Base-by-base conservation (phyloP, 148 eudicot genomes). In the Heliamphora exappendiculata region DNA sequence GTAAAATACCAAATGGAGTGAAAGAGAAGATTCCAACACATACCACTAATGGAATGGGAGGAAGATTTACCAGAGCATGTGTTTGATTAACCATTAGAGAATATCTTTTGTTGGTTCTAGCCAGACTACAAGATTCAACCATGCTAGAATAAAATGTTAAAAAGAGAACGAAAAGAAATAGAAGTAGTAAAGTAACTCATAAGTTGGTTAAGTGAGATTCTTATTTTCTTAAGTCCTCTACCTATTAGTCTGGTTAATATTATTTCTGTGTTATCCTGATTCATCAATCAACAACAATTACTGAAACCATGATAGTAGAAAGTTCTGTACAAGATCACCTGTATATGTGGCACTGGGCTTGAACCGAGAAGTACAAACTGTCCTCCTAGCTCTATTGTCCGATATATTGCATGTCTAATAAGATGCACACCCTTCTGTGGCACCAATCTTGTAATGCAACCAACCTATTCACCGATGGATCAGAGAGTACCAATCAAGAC, bases 371-470 rank as follows among this genome's bases (percentile, higher is more conserved):
- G 96, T 65, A 95, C 91, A 86, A 95, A 95, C 68, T 95, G 97
- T 45, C 97, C 98, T 34, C 97, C 97, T 58, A 89, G 80, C 75
- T 92, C 96, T 85, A 89, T 49, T 60, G 96, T 88, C 62, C 91
- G 84, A 69, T 92, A 95, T 62, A 95, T 87, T 79, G 98, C 98
- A 88, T 95, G 97, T 78, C 94, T 85, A 72, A 92, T 95, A 66
- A 95, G 94, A 91, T 92, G 98, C 57, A 95, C 95, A 53, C 97
- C 97, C 82, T 92, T 92, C 75, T 95, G 97, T 17, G 98, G 97
- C 36, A 95, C 98, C 85, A 95, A 83, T 84, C 98, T 89, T 75
- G 98, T 92, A 74, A 95, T 86, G 85, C 96, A 95, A 84, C 91
- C 91, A 84, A 95, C 88, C 98, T 95, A 82, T 76, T 42, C 75